Evolutionary conservation across 768 basidiomycete genomes (phyloP).

Genomic region (Russula olivacea): DNA sequence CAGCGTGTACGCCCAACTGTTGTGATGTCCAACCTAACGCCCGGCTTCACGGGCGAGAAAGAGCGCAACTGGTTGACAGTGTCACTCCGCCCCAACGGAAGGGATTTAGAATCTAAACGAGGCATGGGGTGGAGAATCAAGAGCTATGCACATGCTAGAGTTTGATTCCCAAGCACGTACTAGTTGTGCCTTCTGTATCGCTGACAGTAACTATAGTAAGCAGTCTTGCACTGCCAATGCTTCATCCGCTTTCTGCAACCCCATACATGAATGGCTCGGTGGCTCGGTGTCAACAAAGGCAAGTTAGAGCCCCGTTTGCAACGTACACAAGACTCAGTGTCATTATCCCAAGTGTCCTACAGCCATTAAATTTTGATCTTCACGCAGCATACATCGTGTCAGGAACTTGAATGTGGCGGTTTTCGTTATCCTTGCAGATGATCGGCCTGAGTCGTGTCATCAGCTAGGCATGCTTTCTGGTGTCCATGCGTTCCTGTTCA

Average conservation of each 20-base stretch:
- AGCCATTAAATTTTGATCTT: too few species aligned
- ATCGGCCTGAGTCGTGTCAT: neutral
- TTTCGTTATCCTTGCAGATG: neutral
- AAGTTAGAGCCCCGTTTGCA: neutral
- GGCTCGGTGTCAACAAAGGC: neutral
- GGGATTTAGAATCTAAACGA: too few species aligned
- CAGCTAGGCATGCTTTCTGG: too few species aligned
- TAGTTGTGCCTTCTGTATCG: neutral
- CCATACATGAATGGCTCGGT: neutral
- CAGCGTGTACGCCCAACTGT: neutral
- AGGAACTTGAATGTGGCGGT: neutral
- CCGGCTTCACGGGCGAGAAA: too few species aligned
- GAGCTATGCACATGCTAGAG: neutral
- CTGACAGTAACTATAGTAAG: neutral
- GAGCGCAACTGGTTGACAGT: neutral
- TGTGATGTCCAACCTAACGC: neutral
- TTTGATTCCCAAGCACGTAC: neutral
- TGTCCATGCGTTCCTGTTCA: too few species aligned
- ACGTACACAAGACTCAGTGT: neutral
- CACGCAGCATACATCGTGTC: too few species aligned
- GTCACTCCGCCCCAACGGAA: too few species aligned
- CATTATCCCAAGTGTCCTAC: neutral
- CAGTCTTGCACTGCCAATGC: neutral
- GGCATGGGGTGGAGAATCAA: neutral
- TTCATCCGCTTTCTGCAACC: neutral